Percentiles rank a stretch among this genome's conserved stretches.
Conservation (phyloP, 306 rosid genomes). For the Citrullus colocynthis region DNA sequence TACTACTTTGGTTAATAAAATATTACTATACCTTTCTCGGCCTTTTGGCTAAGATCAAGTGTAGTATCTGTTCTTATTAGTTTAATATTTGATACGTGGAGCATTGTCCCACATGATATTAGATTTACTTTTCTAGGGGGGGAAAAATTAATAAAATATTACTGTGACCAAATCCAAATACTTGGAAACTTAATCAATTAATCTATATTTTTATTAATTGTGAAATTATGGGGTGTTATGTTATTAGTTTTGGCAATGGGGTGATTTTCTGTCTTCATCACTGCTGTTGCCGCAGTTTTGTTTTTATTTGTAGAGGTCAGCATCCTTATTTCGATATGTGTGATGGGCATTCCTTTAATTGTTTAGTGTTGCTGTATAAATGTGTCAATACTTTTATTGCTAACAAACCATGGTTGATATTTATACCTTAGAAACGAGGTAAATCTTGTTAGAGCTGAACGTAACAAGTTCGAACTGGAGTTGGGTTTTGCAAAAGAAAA, state of each 20-base stretch:
- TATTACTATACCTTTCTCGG: too few relatives aligned
- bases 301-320: not conserved
- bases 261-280: not conserved
- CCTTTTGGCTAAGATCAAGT: too few relatives aligned
- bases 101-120: too few relatives aligned
- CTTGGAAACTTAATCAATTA: not conserved
- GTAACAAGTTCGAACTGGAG: conserved; percentile 61
- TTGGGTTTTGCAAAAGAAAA: conserved; percentile 61
- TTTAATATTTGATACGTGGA: too few relatives aligned
- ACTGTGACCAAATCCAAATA: too few relatives aligned
- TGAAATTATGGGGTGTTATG: not conserved
- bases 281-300: not conserved
- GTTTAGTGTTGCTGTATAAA: not conserved
- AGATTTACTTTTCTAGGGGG: too few relatives aligned
- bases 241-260: not conserved
- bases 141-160: too few relatives aligned
- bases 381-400: not conserved
- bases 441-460: conserved; percentile 48
- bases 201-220: not conserved
- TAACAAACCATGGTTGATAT: not conserved
- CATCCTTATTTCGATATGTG: not conserved
- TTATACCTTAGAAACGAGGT: conserved; percentile 48
- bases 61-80: too few relatives aligned
- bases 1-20: too few relatives aligned
- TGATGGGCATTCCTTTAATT: not conserved